A percentile compares a stretch with the other conserved stretches of the same genome.
Evolutionary conservation across 371 early-diverging fungal species (phyloP).

Genomic region (Basidiobolus heterosporus): DNA sequence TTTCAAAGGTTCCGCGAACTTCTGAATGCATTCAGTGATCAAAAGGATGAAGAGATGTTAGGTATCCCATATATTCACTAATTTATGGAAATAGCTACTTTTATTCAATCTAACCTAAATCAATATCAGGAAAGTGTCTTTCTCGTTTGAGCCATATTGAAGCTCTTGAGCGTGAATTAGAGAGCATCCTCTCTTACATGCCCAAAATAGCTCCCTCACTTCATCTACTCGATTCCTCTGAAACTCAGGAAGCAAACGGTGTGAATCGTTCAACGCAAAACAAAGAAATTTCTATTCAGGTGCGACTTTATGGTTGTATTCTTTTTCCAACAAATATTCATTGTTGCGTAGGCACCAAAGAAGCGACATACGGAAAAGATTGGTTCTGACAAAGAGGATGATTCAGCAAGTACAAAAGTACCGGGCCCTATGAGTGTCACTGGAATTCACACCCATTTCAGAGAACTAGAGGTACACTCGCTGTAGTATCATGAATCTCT

Average conservation of each 20-base stretch:
- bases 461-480: too few relatives aligned
- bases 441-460: too few relatives aligned
- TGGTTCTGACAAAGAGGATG: too few relatives aligned
- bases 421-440: too few relatives aligned
- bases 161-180: conserved; percentile 11
- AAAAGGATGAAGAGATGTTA: conserved; percentile 1
- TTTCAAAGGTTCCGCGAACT: conserved; percentile 47
- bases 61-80: conserved; percentile 14
- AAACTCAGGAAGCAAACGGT: conserved; percentile 7
- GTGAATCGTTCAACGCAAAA: not conserved
- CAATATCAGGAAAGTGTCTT: conserved; percentile 11
- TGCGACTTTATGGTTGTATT: too few relatives aligned
- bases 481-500: too few relatives aligned
- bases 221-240: conserved; percentile 20
- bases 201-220: conserved; percentile 17
- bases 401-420: too few relatives aligned
- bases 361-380: too few relatives aligned
- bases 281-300: too few relatives aligned
- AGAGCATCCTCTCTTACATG: conserved; percentile 19
- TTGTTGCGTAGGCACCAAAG: too few relatives aligned
- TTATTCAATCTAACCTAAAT: not conserved
- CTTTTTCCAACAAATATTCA: too few relatives aligned
- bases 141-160: conserved; percentile 14
- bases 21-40: conserved; percentile 36
- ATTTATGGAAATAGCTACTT: not conserved